Base-by-base conservation (phyloP, 2,329 filamentous ascomycete species). In the Paecilomyces formosus region DNA sequence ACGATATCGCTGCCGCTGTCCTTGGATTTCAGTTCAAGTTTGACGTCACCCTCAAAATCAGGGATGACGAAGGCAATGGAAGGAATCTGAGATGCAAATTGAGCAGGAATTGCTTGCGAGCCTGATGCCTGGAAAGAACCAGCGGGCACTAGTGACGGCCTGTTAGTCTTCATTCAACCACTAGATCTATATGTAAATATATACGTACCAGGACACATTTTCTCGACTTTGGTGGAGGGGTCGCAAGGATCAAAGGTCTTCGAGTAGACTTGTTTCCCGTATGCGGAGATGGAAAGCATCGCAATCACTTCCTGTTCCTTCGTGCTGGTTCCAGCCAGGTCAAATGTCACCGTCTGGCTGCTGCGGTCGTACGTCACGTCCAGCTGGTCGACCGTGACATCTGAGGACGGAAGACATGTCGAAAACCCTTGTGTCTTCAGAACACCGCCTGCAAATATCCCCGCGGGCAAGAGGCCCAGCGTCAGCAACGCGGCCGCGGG, bases 21-120 rank as follows among this genome's bases (percentile, higher is more conserved):
- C 45, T 84, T 74, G 3, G 84, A 77, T 60, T 82, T 86, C 53
- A 99, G 82, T 70, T 90, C 78, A 62, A 99, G 78, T 52, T 87
- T 94, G 33, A 92, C 94, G 67, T 88, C 77, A 39, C 93, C 93
- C 57, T 93, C 88, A 65, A 99, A 88, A 71, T 99, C 92, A 55
- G 94, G 94, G 31, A 99, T 81, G 61, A 85, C 83, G 77, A 97
- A 99, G 12, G 93, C 93, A 64, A 99, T 96, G 2, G 85, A 78
- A 1, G 94, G 94, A 49, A 99, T 93, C 75, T 88, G 77, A 57
- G 81, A 81, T 58, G 90, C 86, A 69, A 87, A 93, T 61, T 86
- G 69, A 0, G 82, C 75, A 15, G 92, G 89, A 45, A 99, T 89
- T 30, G 79, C 74, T 72, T 94, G 88, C 3, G 76, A 78, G 53